Conservation (phyloP, 2,329 filamentous ascomycete species). For the Trichoderma sp. region DNA sequence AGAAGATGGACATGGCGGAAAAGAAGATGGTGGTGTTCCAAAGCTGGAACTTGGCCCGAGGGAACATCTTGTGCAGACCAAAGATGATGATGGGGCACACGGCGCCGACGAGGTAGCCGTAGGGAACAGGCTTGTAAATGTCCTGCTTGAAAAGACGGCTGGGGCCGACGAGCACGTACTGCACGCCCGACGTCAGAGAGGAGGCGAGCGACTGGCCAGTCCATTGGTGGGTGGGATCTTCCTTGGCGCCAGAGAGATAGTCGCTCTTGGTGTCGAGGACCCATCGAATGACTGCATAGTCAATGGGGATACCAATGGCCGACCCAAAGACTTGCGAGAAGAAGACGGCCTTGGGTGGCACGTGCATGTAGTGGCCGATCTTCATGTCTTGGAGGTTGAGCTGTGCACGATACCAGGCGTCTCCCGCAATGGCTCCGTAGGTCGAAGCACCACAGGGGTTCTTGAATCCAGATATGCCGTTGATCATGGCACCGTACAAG, state of each 20-base stretch:
- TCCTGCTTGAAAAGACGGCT: constrained; percentile 50
- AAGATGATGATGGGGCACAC: constrained; percentile 50
- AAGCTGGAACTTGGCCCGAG: constrained; percentile 54
- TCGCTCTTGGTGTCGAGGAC: constrained; percentile 58
- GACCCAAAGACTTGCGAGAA: constrained; percentile 63
- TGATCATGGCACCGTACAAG: constrained; percentile 61
- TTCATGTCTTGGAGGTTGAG: constrained; percentile 63
- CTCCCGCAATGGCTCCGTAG: constrained; percentile 61
- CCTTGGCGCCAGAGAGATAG: constrained; percentile 52
- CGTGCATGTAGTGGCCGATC: constrained; percentile 65
- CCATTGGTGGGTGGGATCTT: constrained; percentile 62
- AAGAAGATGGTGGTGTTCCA: constrained; percentile 67
- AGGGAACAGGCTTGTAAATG: constrained; percentile 52
- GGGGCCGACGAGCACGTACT: constrained; percentile 61
- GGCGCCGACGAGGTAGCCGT: constrained; percentile 55
- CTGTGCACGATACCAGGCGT: constrained; percentile 62
- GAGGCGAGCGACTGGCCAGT: constrained; percentile 56
- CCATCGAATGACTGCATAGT: constrained; percentile 64
- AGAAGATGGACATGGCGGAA: constrained; percentile 56
- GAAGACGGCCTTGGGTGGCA: constrained; percentile 60
- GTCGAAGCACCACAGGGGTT: constrained; percentile 60
- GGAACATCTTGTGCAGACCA: constrained; percentile 54
- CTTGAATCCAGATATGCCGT: constrained; percentile 51
- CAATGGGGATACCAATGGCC: constrained; percentile 60
- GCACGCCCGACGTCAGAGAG: constrained; percentile 57